A percentile compares a stretch with the other conserved stretches of the same genome.
Conservation (phyloP, 2,329 filamentous ascomycete genomes). For the Sporothrix euskadiensis region DNA sequence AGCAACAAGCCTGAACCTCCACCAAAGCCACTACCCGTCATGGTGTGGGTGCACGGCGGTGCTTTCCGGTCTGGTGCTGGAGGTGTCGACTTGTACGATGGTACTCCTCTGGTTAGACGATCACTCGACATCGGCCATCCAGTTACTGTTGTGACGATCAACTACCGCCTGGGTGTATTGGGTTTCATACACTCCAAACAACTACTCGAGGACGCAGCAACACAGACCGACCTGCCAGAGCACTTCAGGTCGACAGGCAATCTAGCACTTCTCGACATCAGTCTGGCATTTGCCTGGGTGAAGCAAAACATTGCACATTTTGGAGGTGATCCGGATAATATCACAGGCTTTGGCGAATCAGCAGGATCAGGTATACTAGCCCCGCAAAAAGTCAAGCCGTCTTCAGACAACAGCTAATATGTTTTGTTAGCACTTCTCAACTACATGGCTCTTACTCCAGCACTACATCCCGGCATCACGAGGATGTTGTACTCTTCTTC, state of each 20-base stretch:
- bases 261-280: background rate
- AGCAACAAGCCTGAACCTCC: background rate
- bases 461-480: background rate
- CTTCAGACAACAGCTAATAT: background rate
- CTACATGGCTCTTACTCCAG: background rate
- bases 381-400: background rate
- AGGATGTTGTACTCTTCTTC: slow-evolving; percentile 14
- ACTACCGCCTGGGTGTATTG: slow-evolving; percentile 15
- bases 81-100: background rate
- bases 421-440: background rate
- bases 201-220: background rate
- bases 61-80: slow-evolving; percentile 4
- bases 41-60: slow-evolving; percentile 18
- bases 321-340: background rate
- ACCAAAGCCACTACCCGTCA: background rate
- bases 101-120: background rate
- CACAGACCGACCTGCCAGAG: background rate
- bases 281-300: background rate
- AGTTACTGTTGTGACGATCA: slow-evolving; percentile 4
- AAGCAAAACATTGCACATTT: background rate
- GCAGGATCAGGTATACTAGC: slow-evolving; percentile 1
- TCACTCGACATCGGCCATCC: background rate
- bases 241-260: background rate
- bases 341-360: slow-evolving; percentile 17
- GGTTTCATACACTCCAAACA: slow-evolving; percentile 12